A percentile compares a stretch with the other conserved stretches of the same genome.
These are phyloP conservation scores for Trichoderma erinaceum DNA, from an alignment of 495 filamentous ascomycete genomes.

Conservation along the genomic window DNA sequence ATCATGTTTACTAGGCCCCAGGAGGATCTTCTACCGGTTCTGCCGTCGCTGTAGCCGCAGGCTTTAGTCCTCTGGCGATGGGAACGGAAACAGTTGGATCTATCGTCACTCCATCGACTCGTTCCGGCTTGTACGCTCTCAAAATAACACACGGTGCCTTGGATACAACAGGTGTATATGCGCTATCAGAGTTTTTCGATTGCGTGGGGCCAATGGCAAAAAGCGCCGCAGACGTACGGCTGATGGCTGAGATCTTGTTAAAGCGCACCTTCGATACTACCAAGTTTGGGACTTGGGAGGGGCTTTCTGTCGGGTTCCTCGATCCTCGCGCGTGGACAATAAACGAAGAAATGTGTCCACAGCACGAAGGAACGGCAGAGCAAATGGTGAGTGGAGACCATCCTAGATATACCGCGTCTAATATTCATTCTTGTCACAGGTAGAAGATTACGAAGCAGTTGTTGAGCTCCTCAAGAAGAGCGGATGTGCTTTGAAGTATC, in stretches of 20 bases:
- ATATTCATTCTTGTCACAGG: not conserved
- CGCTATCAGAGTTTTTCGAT: constrained; percentile 26
- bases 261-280: not conserved
- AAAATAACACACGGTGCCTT: constrained; percentile 20
- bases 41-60: constrained; percentile 40
- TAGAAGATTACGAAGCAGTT: not conserved
- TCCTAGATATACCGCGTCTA: not conserved
- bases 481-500: not conserved
- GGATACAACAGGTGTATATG: constrained; percentile 18
- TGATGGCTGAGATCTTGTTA: constrained; percentile 24
- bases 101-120: constrained; percentile 33
- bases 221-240: constrained; percentile 23
- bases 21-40: constrained; percentile 45
- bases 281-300: constrained; percentile 18
- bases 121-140: constrained; percentile 37
- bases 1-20: constrained; percentile 27
- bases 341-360: constrained; percentile 16
- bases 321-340: constrained; percentile 26
- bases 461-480: not conserved
- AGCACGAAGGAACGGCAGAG: constrained; percentile 20
- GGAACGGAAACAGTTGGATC: constrained; percentile 46
- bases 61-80: constrained; percentile 38
- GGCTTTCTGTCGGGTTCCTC: constrained; percentile 24
- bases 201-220: constrained; percentile 34
- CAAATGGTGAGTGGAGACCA: constrained; percentile 22